Conservation (phyloP, 164 flowering plant species). For the Warburgia ugandensis region DNA sequence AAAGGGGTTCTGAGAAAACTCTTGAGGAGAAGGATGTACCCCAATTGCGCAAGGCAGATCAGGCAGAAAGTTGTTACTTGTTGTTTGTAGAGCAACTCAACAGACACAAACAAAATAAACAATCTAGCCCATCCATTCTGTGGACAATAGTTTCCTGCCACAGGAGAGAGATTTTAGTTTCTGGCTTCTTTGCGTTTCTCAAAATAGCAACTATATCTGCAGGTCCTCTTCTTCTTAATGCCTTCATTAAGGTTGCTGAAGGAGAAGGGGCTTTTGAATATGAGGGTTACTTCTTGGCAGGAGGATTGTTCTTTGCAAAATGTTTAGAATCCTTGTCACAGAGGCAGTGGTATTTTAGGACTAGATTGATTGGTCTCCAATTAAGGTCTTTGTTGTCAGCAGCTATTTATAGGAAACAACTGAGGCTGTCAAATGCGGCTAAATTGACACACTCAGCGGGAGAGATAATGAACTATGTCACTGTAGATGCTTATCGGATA, state of each 20-base stretch:
- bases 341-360: conserved; percentile 58
- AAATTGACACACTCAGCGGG: conserved; percentile 44
- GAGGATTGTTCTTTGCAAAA: conserved; percentile 34
- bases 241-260: conserved; percentile 59
- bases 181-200: conserved; percentile 55
- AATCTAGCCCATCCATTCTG: conserved; percentile 28
- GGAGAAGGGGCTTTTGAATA: conserved; percentile 34
- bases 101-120: conserved; percentile 16
- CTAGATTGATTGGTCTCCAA: conserved; percentile 47
- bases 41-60: conserved; percentile 29
- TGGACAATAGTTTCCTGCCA: conserved; percentile 34
- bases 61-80: conserved; percentile 39
- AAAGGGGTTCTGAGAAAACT: conserved; percentile 36
- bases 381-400: conserved; percentile 52
- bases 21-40: conserved; percentile 51
- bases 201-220: conserved; percentile 38
- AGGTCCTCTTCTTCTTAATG: conserved; percentile 52
- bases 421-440: conserved; percentile 45
- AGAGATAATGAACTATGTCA: conserved; percentile 59
- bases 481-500: conserved; percentile 63
- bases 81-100: conserved; percentile 27
- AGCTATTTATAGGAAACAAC: conserved; percentile 62
- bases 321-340: conserved; percentile 51
- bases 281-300: conserved; percentile 46
- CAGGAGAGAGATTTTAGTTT: conserved; percentile 34